Evolutionary conservation across 805 yeast genomes (phyloP).

Genomic region (Yarrowia bubula): DNA sequence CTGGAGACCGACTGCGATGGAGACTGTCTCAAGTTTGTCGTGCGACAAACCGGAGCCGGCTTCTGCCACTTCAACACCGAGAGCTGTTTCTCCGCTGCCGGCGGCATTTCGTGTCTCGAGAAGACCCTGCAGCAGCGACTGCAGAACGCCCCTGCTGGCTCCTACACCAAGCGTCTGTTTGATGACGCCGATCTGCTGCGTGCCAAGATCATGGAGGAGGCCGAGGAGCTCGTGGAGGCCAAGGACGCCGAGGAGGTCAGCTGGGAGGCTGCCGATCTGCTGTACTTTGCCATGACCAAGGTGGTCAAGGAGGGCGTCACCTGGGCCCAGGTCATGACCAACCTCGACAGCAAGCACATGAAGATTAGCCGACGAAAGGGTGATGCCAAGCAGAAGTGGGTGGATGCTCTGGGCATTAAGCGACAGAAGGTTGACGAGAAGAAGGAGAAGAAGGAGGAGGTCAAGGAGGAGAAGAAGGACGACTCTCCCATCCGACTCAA

Average conservation of each 20-base stretch:
- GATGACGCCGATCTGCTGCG: slow-evolving; percentile 68
- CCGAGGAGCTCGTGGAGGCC: slow-evolving; percentile 93
- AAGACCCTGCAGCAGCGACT: slow-evolving; percentile 61
- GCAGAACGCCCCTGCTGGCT: slow-evolving; percentile 76
- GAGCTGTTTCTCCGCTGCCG: slow-evolving; percentile 75
- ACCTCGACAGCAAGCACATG: slow-evolving; percentile 75
- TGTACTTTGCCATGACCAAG: slow-evolving; percentile 64
- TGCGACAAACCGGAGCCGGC: slow-evolving; percentile 80
- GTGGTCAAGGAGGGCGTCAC: slow-evolving; percentile 73
- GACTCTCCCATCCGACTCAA: slow-evolving; percentile 47
- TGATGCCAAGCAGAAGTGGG: slow-evolving; percentile 85
- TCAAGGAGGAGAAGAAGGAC: slow-evolving; percentile 28
- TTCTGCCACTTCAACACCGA: slow-evolving; percentile 85
- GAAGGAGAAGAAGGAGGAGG: slow-evolving; percentile 30
- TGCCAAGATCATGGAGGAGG: slow-evolving; percentile 91
- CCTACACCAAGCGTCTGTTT: slow-evolving; percentile 89
- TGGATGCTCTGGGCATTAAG: slow-evolving; percentile 38
- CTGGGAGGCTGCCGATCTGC: slow-evolving; percentile 96
- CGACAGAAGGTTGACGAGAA: slow-evolving; percentile 30
- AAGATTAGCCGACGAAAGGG: slow-evolving; percentile 93
- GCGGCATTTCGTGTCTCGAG: slow-evolving; percentile 70
- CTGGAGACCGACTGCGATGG: slow-evolving; percentile 86
- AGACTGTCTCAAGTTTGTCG: slow-evolving; percentile 84
- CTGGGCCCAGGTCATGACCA: slow-evolving; percentile 75
- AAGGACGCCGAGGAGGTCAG: slow-evolving; percentile 64